Base-by-base conservation (phyloP, 352 stramenopile species). In the Elongisporangium senticosum region DNA sequence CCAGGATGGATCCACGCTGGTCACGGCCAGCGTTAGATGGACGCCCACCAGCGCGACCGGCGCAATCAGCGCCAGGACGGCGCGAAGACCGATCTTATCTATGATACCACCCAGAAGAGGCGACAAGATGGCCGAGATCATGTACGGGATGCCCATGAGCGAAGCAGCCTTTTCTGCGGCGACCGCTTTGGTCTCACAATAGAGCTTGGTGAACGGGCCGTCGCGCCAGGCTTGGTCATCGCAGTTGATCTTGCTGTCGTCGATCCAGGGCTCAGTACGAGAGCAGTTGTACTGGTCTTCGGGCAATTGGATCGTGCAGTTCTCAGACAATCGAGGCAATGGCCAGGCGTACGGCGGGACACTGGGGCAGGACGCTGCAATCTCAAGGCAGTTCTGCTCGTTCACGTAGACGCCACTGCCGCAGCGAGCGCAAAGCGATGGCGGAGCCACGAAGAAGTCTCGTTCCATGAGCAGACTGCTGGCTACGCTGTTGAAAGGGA, bases 401-500 rank as follows among this genome's bases (percentile, higher is more conserved):
- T 66, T 64, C 15, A 24, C 59, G 54, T 85, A 81, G 21, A 59
- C 65, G 17, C 67, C 72, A 14, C 61, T 48, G 15, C 72, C 69
- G 50, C 74, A 83, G 2, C 72, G 74, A 3, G 33, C 28, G 26
- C 74, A 83, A n/a, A 43, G 47, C 4, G 8, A 20, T 8, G 74
- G 67, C 0, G 71, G 71, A 10, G 61, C 57, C 48, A 75, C 71
- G 61, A 77, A 80, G 28, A 80, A 93, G 59, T 93, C 79, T 20
- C 84, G 68, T 50, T 96, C 84, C 59, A 94, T 83, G 24, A 96
- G 66, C 39, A 96, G 68, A 48, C 77, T 87, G 51, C 71, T 84
- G 4, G 86, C 85, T 19, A 97, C 82, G 66, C 86, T 93, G 66
- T 96, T 97, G 59, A 96, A 97, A 24, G 88, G 87, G 17, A 96